Conservation (phyloP, 129 eudicot species). For the Flaveria bidentis region DNA sequence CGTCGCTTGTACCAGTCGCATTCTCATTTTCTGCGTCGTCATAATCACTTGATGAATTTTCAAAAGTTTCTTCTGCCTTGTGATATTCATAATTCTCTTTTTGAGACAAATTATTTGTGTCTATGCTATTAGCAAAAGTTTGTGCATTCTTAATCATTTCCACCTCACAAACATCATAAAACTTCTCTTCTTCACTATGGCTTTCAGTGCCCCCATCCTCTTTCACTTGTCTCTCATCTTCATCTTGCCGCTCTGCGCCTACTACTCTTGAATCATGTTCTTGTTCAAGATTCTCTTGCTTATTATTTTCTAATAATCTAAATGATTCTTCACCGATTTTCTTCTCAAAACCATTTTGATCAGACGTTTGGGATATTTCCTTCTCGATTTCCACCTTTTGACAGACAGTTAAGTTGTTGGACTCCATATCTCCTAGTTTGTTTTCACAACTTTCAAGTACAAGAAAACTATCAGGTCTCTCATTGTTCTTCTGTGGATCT, state of each 20-base stretch:
- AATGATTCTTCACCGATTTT: slow-evolving; percentile 23
- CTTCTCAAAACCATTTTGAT: slow-evolving; percentile 31
- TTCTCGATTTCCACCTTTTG: slow-evolving; percentile 32
- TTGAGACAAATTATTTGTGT: slow-evolving; percentile 13
- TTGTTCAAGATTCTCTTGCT: slow-evolving; percentile 40
- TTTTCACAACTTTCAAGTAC: slow-evolving; percentile 35
- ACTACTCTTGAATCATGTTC: slow-evolving; percentile 32
- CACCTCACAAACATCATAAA: slow-evolving; percentile 38
- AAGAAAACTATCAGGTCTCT: slow-evolving; percentile 34
- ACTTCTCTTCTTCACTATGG: slow-evolving; percentile 40
- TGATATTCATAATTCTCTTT: slow-evolving; percentile 21
- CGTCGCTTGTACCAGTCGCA: slow-evolving; percentile 20
- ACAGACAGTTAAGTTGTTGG: slow-evolving; percentile 23
- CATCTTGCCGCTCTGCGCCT: slow-evolving; percentile 24
- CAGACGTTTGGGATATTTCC: slow-evolving; percentile 17
- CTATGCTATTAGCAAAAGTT: slow-evolving; percentile 8
- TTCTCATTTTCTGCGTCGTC: slow-evolving; percentile 45
- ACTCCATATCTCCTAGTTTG: slow-evolving; percentile 24
- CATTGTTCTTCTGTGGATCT: slow-evolving; percentile 26
- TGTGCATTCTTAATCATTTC: slow-evolving; percentile 35
- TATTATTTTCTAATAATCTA: slow-evolving; percentile 27
- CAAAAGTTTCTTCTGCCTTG: slow-evolving; percentile 23
- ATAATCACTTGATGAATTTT: slow-evolving; percentile 37
- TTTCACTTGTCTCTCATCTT: slow-evolving; percentile 26
- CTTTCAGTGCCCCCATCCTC: slow-evolving; percentile 22